Conservation (phyloP, 1,284 basidiomycete genomes). For the Cryptococcus sp. region DNA sequence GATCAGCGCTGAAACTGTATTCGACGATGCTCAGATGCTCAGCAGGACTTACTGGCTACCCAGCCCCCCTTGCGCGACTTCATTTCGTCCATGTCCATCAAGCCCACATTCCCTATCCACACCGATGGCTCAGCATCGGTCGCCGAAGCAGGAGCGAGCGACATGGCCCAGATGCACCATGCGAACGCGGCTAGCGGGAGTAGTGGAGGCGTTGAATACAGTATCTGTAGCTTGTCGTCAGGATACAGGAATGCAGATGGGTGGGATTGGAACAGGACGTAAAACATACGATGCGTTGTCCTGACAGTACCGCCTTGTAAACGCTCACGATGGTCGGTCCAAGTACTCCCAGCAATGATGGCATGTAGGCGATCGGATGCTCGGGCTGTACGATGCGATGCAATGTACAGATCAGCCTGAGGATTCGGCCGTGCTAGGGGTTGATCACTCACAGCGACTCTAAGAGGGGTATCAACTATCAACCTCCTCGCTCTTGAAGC, state of each 20-base stretch:
- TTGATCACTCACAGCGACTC: constrained; percentile 15
- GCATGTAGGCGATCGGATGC: constrained; percentile 42
- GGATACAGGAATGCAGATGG: not conserved
- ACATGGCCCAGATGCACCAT: constrained; percentile 46
- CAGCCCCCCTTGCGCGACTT: constrained; percentile 39
- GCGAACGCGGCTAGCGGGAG: constrained; percentile 42
- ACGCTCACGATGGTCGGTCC: constrained; percentile 42
- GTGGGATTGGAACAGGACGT: not conserved
- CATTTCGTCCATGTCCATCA: constrained; percentile 43
- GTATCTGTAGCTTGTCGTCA: constrained; percentile 25
- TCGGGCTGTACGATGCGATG: constrained; percentile 17
- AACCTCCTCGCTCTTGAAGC: constrained; percentile 5
- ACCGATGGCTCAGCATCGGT: constrained; percentile 16
- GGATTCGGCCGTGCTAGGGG: no score
- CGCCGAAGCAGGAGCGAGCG: constrained; percentile 30
- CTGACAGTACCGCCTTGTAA: constrained; percentile 44
- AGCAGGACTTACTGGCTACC: constrained; percentile 43
- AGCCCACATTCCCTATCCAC: constrained; percentile 45
- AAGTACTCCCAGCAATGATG: constrained; percentile 37
- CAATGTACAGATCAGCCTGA: not conserved
- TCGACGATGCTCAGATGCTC: not conserved
- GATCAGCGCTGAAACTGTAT: not conserved
- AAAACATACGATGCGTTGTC: constrained; percentile 41
- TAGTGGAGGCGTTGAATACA: constrained; percentile 47
- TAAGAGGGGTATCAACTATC: constrained; percentile 1